Evolutionary conservation across 345 rosid genomes (phyloP), one percentile per base, ranked within the genome.

Genomic region (Erysimum cheiranthoides): DNA sequence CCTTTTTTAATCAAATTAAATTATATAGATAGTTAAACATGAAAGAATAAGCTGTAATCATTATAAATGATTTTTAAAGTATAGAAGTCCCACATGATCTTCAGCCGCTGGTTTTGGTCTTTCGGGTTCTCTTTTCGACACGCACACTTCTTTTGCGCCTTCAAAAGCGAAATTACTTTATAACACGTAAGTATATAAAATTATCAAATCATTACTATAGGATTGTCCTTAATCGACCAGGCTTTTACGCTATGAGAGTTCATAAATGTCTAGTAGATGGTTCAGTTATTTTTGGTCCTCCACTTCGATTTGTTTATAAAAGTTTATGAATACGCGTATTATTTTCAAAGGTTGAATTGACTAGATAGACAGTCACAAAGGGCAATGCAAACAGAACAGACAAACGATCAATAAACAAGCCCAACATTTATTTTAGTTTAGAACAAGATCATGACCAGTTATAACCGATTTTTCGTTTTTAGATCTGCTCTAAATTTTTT

Each of bases 21-120:
- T 43, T 0, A 13, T 4, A 42, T 13, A 43, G 17, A 3, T 43
- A 8, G 8, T 40, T 40, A 1, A n/a, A n/a, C n/a, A n/a, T n/a
- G n/a, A n/a, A n/a, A n/a, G n/a, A n/a, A n/a, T n/a, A n/a, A n/a
- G 14, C 4, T 50, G 10, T 1, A 36, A 7, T 61, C 45, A 46
- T 49, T 36, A 47, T 17, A 31, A 17, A 61, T 53, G 12, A 64
- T 14, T 40, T 40, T 38, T 7, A 10, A 12, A 25, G 13, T 12
- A 34, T 50, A 17, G 17, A 58, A 16, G 68, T 58, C 73, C 68
- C 73, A 75, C 61, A 75, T 18, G 32, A 61, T 53, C 46, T 31
- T 50, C 68, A 60, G 73, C 79, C 68, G 46, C 73, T 75, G 53
- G 79, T 75, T 75, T 75, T 75, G 68, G 25, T 21, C 25, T 21